Conservation (phyloP, 2,329 filamentous ascomycete species). For the Colletotrichum endophyticum region DNA sequence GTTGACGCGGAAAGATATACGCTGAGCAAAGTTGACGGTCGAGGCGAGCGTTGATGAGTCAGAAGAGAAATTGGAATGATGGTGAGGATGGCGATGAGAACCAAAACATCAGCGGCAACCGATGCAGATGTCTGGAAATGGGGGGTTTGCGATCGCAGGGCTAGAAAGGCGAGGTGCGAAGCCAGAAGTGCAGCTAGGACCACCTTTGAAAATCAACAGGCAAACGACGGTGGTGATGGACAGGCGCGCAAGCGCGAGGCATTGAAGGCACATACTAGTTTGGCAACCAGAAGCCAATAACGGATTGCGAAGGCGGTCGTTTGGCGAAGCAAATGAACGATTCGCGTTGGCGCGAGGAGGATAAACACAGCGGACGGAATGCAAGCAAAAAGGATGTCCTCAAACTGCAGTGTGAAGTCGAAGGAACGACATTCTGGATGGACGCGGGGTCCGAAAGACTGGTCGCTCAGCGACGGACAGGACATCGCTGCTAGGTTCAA, state of each 20-base stretch:
- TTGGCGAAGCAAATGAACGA: background rate
- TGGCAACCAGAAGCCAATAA: constrained; percentile 2
- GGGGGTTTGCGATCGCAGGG: constrained; percentile 2
- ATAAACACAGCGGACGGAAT: constrained; percentile 24
- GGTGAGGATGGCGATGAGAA: constrained; percentile 10
- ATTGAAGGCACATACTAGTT: constrained; percentile 15
- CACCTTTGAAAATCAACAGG: background rate
- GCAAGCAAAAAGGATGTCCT: constrained; percentile 28
- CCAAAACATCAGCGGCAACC: constrained; percentile 24
- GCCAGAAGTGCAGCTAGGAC: constrained; percentile 13
- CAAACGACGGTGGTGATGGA: background rate
- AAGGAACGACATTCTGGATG: constrained; percentile 27
- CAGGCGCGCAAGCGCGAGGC: rapidly evolving
- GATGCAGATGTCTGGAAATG: constrained; percentile 20
- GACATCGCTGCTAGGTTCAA: background rate
- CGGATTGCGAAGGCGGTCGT: background rate
- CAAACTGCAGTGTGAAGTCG: constrained; percentile 32
- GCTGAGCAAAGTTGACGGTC: constrained; percentile 28
- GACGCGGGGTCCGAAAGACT: constrained; percentile 26
- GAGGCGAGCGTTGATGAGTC: constrained; percentile 24
- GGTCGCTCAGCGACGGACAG: constrained; percentile 4
- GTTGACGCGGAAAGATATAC: constrained; percentile 23
- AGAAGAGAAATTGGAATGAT: constrained; percentile 21
- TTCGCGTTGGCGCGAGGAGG: constrained; percentile 10
- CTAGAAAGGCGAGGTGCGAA: constrained; percentile 22